Base-by-base conservation (phyloP, 805 yeast genomes). In the Danielozyma ontarioensis region DNA sequence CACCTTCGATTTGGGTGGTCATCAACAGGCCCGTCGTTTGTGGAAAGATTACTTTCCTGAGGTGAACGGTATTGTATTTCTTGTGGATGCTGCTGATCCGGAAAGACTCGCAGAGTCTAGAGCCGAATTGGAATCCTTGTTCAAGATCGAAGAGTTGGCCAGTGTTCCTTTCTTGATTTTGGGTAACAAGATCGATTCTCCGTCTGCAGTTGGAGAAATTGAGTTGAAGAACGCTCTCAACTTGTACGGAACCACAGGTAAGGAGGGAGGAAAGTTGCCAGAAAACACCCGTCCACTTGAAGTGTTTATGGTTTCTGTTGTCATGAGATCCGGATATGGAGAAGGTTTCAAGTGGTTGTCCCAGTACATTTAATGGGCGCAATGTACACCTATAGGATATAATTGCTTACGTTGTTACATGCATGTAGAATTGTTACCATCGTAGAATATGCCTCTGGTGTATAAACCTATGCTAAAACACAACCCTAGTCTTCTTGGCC, bases 11-110 rank as follows among this genome's bases (percentile, higher is more conserved):
- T 74, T 93, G 50, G 99, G 99, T 64, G 99, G 99, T 28, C 99
- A 93, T 70, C 82, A 78, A 62, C 97, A 90, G 68, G 97, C 99
- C 31, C 89, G 99, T 69, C 87, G 98, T 68, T 79, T 93, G 57
- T 93, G 99, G 99, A 89, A 89, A 59, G 97, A 93, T 62, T 93
- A 93, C 64, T 93, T 93, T 82, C 99, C 99, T 39, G 99, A 93
- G 68, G 99, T 93, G 31, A 85, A 88, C 62, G 98, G 97, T 36
- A 93, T 93, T 47, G 97, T 93, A 21, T 93, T 84, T 62, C 71
- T 93, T 39, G 97, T 93, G 21, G 99, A 93, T 60, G 94, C 95
- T 36, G 97, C 97, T 35, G 98, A 93, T 58, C 81, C 93, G 25
- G 95, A 82, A 59, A 83, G 99, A 64, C 84, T 93, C 51, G 83